These are phyloP conservation scores for Coccinonectria pachysandricola DNA, from an alignment of 2,329 filamentous ascomycete species.

Conservation along the genomic window DNA sequence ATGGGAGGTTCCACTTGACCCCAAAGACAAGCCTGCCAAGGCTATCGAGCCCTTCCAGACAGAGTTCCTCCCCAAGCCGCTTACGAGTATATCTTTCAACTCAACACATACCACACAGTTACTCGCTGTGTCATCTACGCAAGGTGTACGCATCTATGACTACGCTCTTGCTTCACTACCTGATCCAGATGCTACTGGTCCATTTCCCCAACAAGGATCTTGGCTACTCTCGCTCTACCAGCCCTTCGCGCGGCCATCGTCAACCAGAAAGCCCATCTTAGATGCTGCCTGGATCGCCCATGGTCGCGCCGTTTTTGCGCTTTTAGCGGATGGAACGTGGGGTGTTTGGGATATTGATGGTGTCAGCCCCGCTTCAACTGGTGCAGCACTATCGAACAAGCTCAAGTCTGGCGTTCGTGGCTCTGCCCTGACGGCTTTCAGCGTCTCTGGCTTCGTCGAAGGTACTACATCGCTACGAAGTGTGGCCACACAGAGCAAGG, in stretches of 20 bases:
- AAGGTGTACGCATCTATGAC: conserved; percentile 53
- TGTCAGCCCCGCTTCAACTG: conserved; percentile 33
- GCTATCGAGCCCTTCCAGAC: conserved; percentile 46
- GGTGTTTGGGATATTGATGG: conserved; percentile 58
- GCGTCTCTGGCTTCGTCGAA: conserved; percentile 48
- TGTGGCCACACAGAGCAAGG: conserved; percentile 24
- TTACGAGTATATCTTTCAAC: conserved; percentile 50
- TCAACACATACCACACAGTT: conserved; percentile 48
- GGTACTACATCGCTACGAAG: conserved; percentile 45
- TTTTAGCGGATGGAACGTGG: conserved; percentile 56
- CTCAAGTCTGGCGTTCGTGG: conserved; percentile 43
- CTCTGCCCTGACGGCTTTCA: conserved; percentile 48
- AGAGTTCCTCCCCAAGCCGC: conserved; percentile 44
- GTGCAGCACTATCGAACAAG: conserved; percentile 37
- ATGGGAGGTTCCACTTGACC: conserved; percentile 46
- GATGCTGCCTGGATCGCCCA: conserved; percentile 52
- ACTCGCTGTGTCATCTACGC: conserved; percentile 42
- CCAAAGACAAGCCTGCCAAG: conserved; percentile 19
- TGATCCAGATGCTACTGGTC: conserved; percentile 39
- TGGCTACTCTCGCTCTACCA: conserved; percentile 55
- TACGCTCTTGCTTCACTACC: conserved; percentile 43
- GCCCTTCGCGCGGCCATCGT: conserved; percentile 39
- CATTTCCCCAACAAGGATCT: conserved; percentile 48
- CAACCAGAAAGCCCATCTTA: conserved; percentile 48
- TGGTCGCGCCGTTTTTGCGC: conserved; percentile 46